Evolutionary conservation across 257 asterid species (phyloP), one percentile per base, ranked within the genome.

Genomic region (Solanum appendiculatum): DNA sequence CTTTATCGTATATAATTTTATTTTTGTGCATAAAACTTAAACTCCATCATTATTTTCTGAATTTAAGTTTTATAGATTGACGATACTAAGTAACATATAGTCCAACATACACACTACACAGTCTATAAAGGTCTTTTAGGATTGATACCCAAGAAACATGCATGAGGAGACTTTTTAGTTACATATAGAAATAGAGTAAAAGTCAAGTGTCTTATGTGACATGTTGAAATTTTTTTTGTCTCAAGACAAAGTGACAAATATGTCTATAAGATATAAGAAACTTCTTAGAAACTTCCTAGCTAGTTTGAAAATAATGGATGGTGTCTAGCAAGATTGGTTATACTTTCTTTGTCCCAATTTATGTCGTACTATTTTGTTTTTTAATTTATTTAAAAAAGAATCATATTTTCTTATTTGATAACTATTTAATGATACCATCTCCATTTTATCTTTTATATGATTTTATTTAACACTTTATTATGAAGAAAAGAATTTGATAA

Each of bases 241-340:
- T 68, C 23, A 4, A 39, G 13, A 3, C 36, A 40, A 81, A 86
- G 85, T 68, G 90, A 87, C 83, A 85, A 89, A 25, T 25, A 78
- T 78, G 40, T 84, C 87, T 89, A 87, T n/a, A n/a, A n/a, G n/a
- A n/a, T 86, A 85, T 81, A 85, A 77, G 91, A 90, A 91, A 87
- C 90, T 92, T 88, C 82, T 7, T 37, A 21, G 69, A 86, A 86
- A 87, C 66, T 78, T 87, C 84, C 63, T 14, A 42, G 16, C 25
- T n/a, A 40, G 83, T 42, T 72, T 39, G 56, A 78, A 78, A 27
- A 16, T 44, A 44, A 25, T 77, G 23, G 5, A 77, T 77, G 37
- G 60, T 25, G 83, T 40, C 58, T 13, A 40, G 36, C n/a, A 6
- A 74, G 56, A 21, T 39, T 33, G 25, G 78, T 33, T 69, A 1